Evolutionary conservation across 192 early-diverging fungal species (phyloP), one percentile per base, ranked within the genome.

Genomic region (Dispira parvispora): DNA sequence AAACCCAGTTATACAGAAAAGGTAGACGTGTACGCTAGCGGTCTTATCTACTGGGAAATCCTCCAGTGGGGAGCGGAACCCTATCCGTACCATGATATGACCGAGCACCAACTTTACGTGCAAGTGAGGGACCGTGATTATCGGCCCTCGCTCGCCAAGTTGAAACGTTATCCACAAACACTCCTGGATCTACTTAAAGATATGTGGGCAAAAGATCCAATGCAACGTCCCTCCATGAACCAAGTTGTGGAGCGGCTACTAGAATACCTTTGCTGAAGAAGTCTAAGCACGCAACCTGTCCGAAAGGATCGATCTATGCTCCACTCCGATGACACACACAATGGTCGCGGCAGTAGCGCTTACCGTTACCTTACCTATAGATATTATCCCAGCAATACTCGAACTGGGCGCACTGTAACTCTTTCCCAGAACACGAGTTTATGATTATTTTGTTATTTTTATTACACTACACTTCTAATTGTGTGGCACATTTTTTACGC

Each of bases 41-140:
- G 76, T 8, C 61, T 88, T 13, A 88, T 88, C 57, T 88, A 83
- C 64, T 88, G 86, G 86, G 86, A 88, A 68, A 88, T 88, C 47
- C 42, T 88, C 43, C 82, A 82, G 57, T 88, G 86, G 86, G 78
- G 79, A 25, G 82, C 76, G 52, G 71, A 73, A 56, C 84, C 82
- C 12, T 88, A 81, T 45, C 86, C 86, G 0, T 88, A 82, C 68
- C 78, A 86, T 65, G 78, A 81, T 62, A 68, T 76, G 71, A 80
- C 73, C 8, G 81, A 85, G 62, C 81, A 84, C 57, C 76, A 80
- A 62, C 65, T 83, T 21, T 82, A 81, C 71, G 61, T 72, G 18
- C 69, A 75, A 46, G 84, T 88, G 23, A 74, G 77, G 53, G 82
- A 88, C 58, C 78, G 72, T 43, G 74, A 75, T 1, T 73, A 77